These are phyloP conservation scores for Amphirosellinia nigrospora DNA, from an alignment of 495 filamentous ascomycete species.

Conservation along the genomic window DNA sequence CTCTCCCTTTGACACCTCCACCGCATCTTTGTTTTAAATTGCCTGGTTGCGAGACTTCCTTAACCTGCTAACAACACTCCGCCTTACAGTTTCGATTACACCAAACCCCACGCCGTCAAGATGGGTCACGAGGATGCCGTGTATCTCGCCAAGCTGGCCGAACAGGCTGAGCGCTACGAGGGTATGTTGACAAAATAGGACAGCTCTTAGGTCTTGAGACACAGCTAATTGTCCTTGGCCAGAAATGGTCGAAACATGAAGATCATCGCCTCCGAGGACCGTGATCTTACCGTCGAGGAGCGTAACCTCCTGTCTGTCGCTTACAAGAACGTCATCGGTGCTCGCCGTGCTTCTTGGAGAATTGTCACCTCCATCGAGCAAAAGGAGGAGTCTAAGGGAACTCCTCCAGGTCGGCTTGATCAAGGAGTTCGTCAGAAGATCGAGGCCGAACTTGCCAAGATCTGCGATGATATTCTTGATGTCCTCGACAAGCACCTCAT, in stretches of 20 bases:
- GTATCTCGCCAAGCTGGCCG: constrained; percentile 99
- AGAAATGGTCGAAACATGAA: constrained; percentile 99
- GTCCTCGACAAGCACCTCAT: constrained; percentile 97
- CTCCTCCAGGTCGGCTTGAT: constrained; percentile 90
- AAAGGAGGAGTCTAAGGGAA: constrained; percentile 99
- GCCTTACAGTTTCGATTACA: constrained; percentile 27
- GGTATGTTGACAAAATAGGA: constrained; percentile 64
- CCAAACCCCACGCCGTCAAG: constrained; percentile 55
- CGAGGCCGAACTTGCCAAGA: constrained; percentile 96
- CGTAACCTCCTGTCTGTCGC: constrained; percentile 98
- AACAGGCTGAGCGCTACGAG: constrained; percentile 99
- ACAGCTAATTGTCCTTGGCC: constrained; percentile 38
- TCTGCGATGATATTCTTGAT: constrained; percentile 98
- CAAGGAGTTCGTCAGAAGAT: constrained; percentile 99
- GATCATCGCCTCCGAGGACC: constrained; percentile 93
- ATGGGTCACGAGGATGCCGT: constrained; percentile 99
- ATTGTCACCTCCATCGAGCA: constrained; percentile 99
- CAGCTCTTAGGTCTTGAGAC: not conserved
- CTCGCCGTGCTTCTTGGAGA: constrained; percentile 98
- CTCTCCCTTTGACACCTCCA: constrained; percentile 16
- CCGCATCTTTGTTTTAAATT: constrained; percentile 29
- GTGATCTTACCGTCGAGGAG: constrained; percentile 98
- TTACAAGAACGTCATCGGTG: constrained; percentile 99
- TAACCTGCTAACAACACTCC: constrained; percentile 36
- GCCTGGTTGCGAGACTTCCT: constrained; percentile 24